These are phyloP conservation scores for Agarophyton chilense DNA, from an alignment of 23 red algal species.

Conservation along the genomic window DNA sequence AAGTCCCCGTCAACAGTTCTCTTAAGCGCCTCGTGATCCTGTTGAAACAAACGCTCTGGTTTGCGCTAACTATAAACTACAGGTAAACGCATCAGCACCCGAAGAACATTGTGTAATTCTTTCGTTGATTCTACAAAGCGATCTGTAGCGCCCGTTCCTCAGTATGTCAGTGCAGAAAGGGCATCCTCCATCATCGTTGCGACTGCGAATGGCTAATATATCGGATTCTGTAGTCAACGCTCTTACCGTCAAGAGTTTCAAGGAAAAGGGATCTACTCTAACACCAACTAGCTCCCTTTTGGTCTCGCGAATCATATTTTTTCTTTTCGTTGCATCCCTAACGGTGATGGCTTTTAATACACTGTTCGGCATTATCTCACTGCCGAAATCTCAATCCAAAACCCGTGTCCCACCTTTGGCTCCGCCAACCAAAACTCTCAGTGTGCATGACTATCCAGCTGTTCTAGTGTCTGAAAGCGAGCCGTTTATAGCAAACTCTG, in stretches of 20 bases:
- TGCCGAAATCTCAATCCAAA: neutral
- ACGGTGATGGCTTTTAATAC: neutral
- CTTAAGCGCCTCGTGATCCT: too few relatives aligned
- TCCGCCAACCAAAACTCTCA: neutral
- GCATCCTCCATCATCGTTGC: neutral
- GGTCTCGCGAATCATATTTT: conserved; percentile 26
- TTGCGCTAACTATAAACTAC: too few relatives aligned
- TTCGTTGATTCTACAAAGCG: neutral
- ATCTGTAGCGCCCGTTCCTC: neutral
- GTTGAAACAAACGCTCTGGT: too few relatives aligned
- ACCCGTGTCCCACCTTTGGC: neutral
- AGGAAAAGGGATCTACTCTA: neutral
- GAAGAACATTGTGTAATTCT: too few relatives aligned
- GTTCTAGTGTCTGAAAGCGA: conserved; percentile 59
- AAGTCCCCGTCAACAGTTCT: too few relatives aligned
- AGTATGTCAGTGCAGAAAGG: conserved; percentile 7
- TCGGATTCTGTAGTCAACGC: conserved; percentile 15
- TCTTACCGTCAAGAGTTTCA: neutral
- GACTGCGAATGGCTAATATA: conserved; percentile 10
- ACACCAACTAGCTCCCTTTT: neutral
- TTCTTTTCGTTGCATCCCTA: conserved; percentile 22
- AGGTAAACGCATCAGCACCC: too few relatives aligned
- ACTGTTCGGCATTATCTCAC: neutral
- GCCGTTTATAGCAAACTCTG: conserved; percentile 14
- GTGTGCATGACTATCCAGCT: conserved; percentile 48